These are phyloP conservation scores for Sclerotinia glacialis DNA, from an alignment of 2,329 filamentous ascomycete genomes.

Conservation along the genomic window DNA sequence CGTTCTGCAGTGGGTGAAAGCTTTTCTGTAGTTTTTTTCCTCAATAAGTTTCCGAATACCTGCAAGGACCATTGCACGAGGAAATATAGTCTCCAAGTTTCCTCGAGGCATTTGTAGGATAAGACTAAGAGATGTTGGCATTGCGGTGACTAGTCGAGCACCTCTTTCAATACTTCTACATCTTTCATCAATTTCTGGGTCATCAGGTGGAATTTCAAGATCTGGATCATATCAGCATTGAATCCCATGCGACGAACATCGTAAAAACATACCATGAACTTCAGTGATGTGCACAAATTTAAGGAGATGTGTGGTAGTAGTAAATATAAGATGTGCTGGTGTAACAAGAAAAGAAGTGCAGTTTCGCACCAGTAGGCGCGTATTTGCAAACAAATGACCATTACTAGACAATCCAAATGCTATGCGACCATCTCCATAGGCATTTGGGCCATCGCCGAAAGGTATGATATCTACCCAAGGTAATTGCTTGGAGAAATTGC, in stretches of 20 bases:
- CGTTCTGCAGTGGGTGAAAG: constrained; percentile 83
- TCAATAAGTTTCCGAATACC: constrained; percentile 82
- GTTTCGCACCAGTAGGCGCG: constrained; percentile 71
- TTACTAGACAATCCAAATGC: constrained; percentile 64
- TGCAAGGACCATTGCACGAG: constrained; percentile 85
- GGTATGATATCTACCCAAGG: constrained; percentile 40
- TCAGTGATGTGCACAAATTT: constrained; percentile 85
- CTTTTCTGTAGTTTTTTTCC: constrained; percentile 73
- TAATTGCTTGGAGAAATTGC: constrained; percentile 37
- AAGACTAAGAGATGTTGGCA: constrained; percentile 81
- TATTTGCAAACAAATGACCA: constrained; percentile 77
- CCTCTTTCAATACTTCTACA: constrained; percentile 91
- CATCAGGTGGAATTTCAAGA: constrained; percentile 79
- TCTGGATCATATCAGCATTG: constrained; percentile 47
- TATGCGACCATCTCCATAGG: constrained; percentile 31
- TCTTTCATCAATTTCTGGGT: constrained; percentile 87
- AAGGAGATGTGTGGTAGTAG: constrained; percentile 85
- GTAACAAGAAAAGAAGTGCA: constrained; percentile 90
- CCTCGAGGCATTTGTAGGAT: constrained; percentile 94
- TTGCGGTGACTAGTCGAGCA: constrained; percentile 79
- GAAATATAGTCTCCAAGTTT: constrained; percentile 93
- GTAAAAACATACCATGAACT: constrained; percentile 54
- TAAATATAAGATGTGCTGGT: constrained; percentile 80
- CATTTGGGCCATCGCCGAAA: constrained; percentile 25
- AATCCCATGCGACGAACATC: background rate